Percentiles rank a stretch among this genome's conserved stretches.
Conservation (phyloP, 148 eudicot species). For the Camellia lanceoleosa region DNA sequence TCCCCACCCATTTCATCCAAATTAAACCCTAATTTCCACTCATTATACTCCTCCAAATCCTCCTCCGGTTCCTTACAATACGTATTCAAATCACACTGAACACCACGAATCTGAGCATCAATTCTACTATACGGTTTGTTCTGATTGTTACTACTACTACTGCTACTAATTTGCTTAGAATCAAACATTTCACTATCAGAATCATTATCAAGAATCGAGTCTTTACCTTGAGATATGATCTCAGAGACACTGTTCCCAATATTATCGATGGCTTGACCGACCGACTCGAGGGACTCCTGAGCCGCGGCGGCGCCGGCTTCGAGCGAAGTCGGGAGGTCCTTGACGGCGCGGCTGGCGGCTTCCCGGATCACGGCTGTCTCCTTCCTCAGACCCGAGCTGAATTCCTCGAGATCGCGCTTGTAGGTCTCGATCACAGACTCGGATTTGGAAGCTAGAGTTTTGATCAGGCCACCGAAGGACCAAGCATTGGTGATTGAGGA, state of each 20-base stretch:
- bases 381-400: constrained; percentile 55
- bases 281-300: constrained; percentile 62
- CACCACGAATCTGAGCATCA: constrained; percentile 51
- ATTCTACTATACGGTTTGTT: constrained; percentile 53
- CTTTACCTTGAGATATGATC: constrained; percentile 50
- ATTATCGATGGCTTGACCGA: constrained; percentile 47
- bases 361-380: constrained; percentile 53
- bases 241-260: constrained; percentile 51
- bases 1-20: constrained; percentile 47
- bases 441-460: constrained; percentile 57
- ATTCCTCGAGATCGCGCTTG: constrained; percentile 78
- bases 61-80: constrained; percentile 59
- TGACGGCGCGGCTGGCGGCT: constrained; percentile 54
- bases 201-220: constrained; percentile 30
- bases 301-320: constrained; percentile 75
- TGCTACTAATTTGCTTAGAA: background rate
- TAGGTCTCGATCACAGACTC: constrained; percentile 66
- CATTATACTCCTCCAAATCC: constrained; percentile 45
- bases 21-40: constrained; percentile 64
- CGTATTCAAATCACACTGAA: constrained; percentile 59
- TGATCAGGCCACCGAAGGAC: constrained; percentile 59
- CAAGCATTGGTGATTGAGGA: constrained; percentile 31
- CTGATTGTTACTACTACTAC: background rate
- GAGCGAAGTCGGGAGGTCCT: constrained; percentile 55
- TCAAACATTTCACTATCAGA: constrained; percentile 13